A percentile compares a stretch with the other conserved stretches of the same genome.
Conservation (phyloP, 1,284 basidiomycete species). For the Cryptococcus sp. region DNA sequence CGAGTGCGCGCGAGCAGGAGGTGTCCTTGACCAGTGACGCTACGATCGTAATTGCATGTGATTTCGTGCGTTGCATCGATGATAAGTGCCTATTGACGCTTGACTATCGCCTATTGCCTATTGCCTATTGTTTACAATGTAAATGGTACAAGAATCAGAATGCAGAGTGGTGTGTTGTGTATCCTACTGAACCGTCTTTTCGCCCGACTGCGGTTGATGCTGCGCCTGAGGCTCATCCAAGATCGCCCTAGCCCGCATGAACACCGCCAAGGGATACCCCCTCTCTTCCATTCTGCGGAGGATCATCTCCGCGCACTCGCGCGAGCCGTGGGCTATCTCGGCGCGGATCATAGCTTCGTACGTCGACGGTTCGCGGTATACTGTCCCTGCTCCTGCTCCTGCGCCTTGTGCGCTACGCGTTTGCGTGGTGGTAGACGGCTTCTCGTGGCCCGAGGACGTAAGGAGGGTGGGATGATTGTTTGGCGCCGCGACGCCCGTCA, state of each 20-base stretch:
- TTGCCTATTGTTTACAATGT: too few relatives aligned
- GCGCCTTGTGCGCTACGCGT: too few relatives aligned
- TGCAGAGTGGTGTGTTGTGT: background rate
- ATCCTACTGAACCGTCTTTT: background rate
- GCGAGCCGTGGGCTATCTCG: conserved; percentile 77
- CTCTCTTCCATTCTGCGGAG: conserved; percentile 71
- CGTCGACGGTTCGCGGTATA: conserved; percentile 82
- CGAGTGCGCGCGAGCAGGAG: too few relatives aligned
- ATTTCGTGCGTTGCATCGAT: too few relatives aligned
- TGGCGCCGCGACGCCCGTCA: conserved; percentile 76
- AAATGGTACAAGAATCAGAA: background rate
- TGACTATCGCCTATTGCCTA: too few relatives aligned
- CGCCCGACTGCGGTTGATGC: background rate
- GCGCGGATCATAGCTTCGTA: conserved; percentile 90
- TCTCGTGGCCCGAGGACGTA: conserved; percentile 53
- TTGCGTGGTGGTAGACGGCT: conserved; percentile 56
- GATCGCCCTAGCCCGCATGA: conserved; percentile 38
- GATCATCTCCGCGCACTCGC: conserved; percentile 68
- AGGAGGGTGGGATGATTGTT: conserved; percentile 76
- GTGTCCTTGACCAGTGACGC: too few relatives aligned
- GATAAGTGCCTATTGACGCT: too few relatives aligned
- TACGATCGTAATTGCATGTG: too few relatives aligned
- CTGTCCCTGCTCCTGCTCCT: conserved; percentile 54
- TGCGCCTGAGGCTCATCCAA: conserved; percentile 27
- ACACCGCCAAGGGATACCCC: conserved; percentile 49